Base-by-base conservation (phyloP, 495 filamentous ascomycete genomes). In the Ascobolus immersus region DNA sequence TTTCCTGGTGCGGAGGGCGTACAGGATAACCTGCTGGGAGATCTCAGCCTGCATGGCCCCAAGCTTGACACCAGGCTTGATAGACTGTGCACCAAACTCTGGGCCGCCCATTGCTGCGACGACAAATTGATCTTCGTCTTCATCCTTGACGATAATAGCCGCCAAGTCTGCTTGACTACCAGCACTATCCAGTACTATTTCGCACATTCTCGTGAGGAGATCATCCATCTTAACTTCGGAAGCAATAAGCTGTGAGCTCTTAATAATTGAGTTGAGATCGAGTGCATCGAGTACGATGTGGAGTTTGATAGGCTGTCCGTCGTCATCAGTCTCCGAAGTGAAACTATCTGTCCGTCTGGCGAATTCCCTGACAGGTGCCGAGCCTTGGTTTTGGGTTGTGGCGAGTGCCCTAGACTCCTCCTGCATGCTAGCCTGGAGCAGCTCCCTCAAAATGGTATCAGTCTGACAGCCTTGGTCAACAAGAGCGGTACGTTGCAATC, bases 231-330 rank as follows among this genome's bases (percentile, higher is more conserved):
- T 66, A 20, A 91, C 59, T 35, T 89, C 77, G 18, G 78, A 89
- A 9, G 80, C 89, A 45, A 92, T 77, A 27, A 89, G 69, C 55
- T 90, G 81, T 27, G 73, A 84, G 11, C 75, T 82, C 44, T 80
- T 71, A 7, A 92, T 61, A 33, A 92, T 90, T 25, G 73, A 78
- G 28, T 77, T 70, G 34, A 90, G 50, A 49, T 90, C 81, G 34
- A 90, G 77, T 53, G 89, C 81, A 51, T 92, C 80, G 38, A 67
- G 58, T 27, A 55, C 54, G n/a, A n/a, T n/a, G n/a, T n/a, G n/a
- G n/a, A n/a, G n/a, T n/a, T n/a, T n/a, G n/a, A n/a, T n/a, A n/a
- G n/a, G n/a, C n/a, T n/a, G n/a, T n/a, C n/a, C n/a, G n/a, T n/a
- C n/a, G n/a, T n/a, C n/a, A n/a, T n/a, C n/a, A n/a, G n/a, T n/a